These are phyloP conservation scores for Kodamaea sp. DNA, from an alignment of 1,139 yeast species.

Conservation along the genomic window DNA sequence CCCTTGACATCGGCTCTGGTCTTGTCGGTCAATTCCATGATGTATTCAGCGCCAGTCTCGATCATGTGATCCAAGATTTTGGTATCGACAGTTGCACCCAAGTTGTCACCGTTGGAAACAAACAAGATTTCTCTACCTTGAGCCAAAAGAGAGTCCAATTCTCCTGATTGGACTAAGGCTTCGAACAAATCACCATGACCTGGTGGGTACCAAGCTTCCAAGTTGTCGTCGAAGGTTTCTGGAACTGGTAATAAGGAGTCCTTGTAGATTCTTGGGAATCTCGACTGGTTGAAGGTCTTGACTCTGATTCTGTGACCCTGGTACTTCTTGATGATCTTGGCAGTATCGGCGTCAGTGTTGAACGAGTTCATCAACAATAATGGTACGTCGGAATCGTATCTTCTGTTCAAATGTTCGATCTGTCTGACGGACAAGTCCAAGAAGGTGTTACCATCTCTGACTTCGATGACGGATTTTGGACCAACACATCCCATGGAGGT, in stretches of 20 bases:
- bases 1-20: constrained; percentile 99
- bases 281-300: constrained; percentile 94
- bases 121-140: constrained; percentile 95
- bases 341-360: constrained; percentile 96
- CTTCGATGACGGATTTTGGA: constrained; percentile 97
- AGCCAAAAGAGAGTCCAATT: constrained; percentile 83
- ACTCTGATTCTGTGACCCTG: constrained; percentile 96
- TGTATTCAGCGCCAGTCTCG: constrained; percentile 87
- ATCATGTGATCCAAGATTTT: constrained; percentile 91
- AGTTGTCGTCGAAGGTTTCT: constrained; percentile 65
- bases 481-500: constrained; percentile 99
- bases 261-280: constrained; percentile 92
- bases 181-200: constrained; percentile 99
- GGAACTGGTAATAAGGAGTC: constrained; percentile 97
- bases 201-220: constrained; percentile 96
- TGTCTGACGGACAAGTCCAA: constrained; percentile 94
- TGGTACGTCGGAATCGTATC: constrained; percentile 91
- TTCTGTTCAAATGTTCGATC: constrained; percentile 92
- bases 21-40: constrained; percentile 98
- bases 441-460: constrained; percentile 96
- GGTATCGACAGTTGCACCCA: constrained; percentile 97
- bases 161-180: constrained; percentile 85
- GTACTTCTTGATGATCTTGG: constrained; percentile 91
- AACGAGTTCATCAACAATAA: constrained; percentile 96
- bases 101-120: constrained; percentile 96